Evolutionary conservation across 139 green algal species (phyloP).

Genomic region (Chlamydomonas sp.): DNA sequence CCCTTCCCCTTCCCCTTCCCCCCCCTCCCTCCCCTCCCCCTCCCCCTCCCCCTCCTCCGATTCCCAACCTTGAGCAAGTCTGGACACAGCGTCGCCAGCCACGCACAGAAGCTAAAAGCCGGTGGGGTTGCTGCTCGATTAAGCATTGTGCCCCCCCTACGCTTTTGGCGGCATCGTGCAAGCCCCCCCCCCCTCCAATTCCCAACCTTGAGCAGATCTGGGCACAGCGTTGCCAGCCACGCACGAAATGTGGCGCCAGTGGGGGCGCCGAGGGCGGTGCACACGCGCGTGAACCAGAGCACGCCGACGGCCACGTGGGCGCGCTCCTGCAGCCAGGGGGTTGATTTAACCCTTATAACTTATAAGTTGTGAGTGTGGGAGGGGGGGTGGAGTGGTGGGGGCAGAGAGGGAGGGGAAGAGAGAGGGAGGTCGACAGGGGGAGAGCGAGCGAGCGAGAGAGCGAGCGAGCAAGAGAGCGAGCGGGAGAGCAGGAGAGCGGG

Average conservation of each 20-base stretch:
- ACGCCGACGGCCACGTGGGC: slow-evolving; percentile 64
- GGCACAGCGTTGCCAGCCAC: slow-evolving; percentile 40
- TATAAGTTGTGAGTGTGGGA: background rate
- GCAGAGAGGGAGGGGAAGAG: no score
- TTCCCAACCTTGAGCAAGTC: slow-evolving; percentile 26
- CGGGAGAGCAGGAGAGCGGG: no score
- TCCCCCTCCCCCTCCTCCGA: background rate
- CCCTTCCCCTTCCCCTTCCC: background rate
- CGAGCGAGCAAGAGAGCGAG: no score
- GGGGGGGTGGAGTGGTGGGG: no score
- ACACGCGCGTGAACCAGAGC: slow-evolving; percentile 61
- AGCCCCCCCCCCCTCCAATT: slow-evolving; percentile 12
- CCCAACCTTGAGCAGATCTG: slow-evolving; percentile 30
- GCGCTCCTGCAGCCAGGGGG: slow-evolving; percentile 50
- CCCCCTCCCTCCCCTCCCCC: background rate
- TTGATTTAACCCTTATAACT: slow-evolving; percentile 5
- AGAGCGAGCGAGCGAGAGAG: no score
- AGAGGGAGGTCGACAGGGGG: no score
- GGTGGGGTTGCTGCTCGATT: no score
- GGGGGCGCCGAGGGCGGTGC: slow-evolving; percentile 11
- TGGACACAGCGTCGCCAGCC: slow-evolving; percentile 42
- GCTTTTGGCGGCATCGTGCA: slow-evolving; percentile 9
- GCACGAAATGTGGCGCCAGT: slow-evolving; percentile 19
- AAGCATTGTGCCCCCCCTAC: no score
- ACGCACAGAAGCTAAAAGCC: slow-evolving; percentile 21